phyloP scores from a whole-genome alignment of 306 rosid genomes.

The Cajanus cajan region DNA sequence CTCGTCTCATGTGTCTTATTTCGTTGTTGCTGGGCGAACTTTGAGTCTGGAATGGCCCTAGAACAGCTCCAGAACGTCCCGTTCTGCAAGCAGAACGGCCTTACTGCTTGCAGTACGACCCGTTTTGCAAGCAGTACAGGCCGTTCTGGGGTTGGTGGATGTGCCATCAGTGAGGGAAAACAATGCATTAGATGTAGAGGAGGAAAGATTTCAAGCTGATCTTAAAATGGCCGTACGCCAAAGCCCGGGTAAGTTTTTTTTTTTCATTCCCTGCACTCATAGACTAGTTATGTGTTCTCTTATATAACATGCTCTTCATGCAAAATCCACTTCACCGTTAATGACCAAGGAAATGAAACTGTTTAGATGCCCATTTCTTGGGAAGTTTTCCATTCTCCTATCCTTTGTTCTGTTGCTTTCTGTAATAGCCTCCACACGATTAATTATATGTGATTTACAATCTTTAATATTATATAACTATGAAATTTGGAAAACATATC shows the following conservation, averaged over 20 bases:
- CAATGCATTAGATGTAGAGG: constrained; percentile 69
- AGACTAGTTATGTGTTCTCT: background rate
- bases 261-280: background rate
- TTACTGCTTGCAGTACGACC: too few relatives aligned
- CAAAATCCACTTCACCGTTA: background rate
- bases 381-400: constrained; percentile 1
- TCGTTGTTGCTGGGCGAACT: too few relatives aligned
- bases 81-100: too few relatives aligned
- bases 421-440: background rate
- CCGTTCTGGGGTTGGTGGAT: too few relatives aligned
- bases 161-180: constrained; percentile 43
- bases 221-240: constrained; percentile 80
- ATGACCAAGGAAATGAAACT: background rate
- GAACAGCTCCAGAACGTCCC: too few relatives aligned
- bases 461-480: background rate
- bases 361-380: background rate
- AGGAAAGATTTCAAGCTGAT: constrained; percentile 95
- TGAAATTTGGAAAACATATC: background rate
- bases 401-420: background rate
- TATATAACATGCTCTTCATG: background rate
- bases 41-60: too few relatives aligned
- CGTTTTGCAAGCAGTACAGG: too few relatives aligned
- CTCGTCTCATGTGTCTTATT: too few relatives aligned
- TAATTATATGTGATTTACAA: background rate
- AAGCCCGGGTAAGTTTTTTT: constrained; percentile 86